Conservation (phyloP, 805 yeast species). For the Lachancea lanzarotensis region DNA sequence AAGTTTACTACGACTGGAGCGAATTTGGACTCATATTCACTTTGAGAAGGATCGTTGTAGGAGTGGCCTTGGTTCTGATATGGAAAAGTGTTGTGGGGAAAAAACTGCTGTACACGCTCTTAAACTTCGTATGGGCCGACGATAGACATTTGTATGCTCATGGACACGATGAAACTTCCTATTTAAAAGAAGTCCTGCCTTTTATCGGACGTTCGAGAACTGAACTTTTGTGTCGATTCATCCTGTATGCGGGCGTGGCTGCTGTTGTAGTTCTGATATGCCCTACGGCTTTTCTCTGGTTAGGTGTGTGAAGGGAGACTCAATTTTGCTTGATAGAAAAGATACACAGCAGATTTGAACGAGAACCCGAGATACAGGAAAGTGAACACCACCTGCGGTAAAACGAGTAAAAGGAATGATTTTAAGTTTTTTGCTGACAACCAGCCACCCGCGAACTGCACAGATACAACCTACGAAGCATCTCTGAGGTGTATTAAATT, state of each 20-base stretch:
- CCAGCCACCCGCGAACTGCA: too few species aligned
- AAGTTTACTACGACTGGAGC: constrained; percentile 5
- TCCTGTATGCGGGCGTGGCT: constrained; percentile 80
- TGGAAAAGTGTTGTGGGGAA: constrained; percentile 72
- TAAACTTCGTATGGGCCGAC: constrained; percentile 29
- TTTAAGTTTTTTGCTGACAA: too few species aligned
- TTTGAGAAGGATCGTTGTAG: constrained; percentile 48
- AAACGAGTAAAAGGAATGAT: too few species aligned
- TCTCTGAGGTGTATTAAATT: too few species aligned
- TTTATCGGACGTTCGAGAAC: constrained; percentile 61
- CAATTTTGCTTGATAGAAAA: neutral
- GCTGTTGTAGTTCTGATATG: constrained; percentile 40
- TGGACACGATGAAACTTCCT: constrained; percentile 17
- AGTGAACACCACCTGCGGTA: too few species aligned
- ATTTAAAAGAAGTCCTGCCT: constrained; percentile 38
- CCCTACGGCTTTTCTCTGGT: constrained; percentile 18
- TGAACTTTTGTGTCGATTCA: constrained; percentile 67
- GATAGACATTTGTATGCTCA: constrained; percentile 19
- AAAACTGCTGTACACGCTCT: constrained; percentile 48
- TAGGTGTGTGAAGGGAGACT: constrained; percentile 8
- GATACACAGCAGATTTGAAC: neutral
- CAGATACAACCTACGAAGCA: too few species aligned
- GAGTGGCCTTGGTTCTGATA: constrained; percentile 51
- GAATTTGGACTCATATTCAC: constrained; percentile 20
- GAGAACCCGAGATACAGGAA: neutral